Percentiles rank a stretch among this genome's conserved stretches.
Evolutionary conservation across 176 grass and related monocot genomes (phyloP).

Genomic region (Zea luxurians): DNA sequence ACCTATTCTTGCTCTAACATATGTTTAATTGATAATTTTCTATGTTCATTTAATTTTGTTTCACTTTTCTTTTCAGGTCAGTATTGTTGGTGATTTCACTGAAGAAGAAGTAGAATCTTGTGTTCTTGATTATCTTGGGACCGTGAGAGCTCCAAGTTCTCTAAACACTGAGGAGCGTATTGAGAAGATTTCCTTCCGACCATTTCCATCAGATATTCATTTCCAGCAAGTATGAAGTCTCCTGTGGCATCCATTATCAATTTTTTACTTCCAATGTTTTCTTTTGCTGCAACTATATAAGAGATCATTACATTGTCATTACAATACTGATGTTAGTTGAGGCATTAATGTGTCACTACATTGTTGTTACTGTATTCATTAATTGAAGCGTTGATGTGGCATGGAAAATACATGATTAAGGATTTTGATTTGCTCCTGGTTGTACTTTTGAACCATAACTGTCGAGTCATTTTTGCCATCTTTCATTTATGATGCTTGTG

Average conservation of each 20-base stretch:
- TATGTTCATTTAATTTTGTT: background rate
- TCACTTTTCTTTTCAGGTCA: conserved; percentile 53
- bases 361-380: background rate
- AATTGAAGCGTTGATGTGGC: background rate
- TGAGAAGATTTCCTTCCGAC: conserved; percentile 74
- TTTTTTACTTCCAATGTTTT: background rate
- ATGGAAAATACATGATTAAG: background rate
- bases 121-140: conserved; percentile 96
- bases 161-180: conserved; percentile 45
- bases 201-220: conserved; percentile 90
- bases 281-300: background rate
- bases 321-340: background rate
- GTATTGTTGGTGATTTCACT: conserved; percentile 91
- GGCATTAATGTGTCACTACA: background rate
- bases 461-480: background rate
- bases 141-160: conserved; percentile 58
- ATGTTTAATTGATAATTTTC: background rate
- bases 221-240: conserved; percentile 76
- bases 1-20: conserved; percentile 10
- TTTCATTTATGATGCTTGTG: background rate
- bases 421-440: background rate
- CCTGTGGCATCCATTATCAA: conserved; percentile 1
- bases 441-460: conserved; percentile 10
- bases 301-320: background rate
- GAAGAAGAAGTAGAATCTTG: conserved; percentile 97